phyloP scores from a whole-genome alignment of 1,139 yeast genomes.

The Lodderomyces margitis region DNA sequence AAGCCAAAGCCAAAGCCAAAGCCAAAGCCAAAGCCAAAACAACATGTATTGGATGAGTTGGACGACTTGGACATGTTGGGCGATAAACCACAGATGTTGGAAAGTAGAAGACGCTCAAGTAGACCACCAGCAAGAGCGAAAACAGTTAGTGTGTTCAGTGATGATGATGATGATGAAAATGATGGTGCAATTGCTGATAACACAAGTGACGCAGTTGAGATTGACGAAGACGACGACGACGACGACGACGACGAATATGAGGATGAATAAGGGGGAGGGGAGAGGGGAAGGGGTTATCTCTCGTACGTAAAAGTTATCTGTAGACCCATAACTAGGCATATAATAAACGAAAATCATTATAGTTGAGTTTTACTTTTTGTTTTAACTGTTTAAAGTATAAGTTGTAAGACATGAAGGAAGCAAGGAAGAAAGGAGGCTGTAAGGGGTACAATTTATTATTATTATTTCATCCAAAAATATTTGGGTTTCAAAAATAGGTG shows the following conservation, averaged over 20 bases:
- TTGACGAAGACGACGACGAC: slow-evolving; percentile 2
- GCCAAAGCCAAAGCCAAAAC: slow-evolving; percentile 8
- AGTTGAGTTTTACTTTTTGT: too few species aligned
- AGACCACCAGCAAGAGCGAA: not conserved
- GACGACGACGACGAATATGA: slow-evolving; percentile 1
- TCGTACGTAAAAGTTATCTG: too few species aligned
- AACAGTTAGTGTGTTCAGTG: not conserved
- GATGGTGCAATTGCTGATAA: slow-evolving; percentile 9
- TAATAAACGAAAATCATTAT: too few species aligned
- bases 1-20: slow-evolving; percentile 2
- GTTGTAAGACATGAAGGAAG: too few species aligned
- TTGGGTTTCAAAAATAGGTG: too few species aligned
- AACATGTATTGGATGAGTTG: slow-evolving; percentile 14
- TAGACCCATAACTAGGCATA: too few species aligned
- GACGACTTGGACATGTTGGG: slow-evolving; percentile 16
- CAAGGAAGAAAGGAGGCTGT: too few species aligned
- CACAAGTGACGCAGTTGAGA: slow-evolving; percentile 2
- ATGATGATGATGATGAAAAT: slow-evolving; percentile 4
- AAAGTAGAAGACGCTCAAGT: slow-evolving; percentile 4
- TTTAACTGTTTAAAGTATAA: too few species aligned
- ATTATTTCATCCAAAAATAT: too few species aligned
- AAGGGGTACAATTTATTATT: too few species aligned
- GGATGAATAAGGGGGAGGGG: not conserved
- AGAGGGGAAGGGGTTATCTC: too few species aligned
- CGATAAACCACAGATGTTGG: not conserved